Evolutionary conservation across 768 basidiomycete genomes (phyloP), one percentile per base, ranked within the genome.

Genomic region (Lactarius sanguifluus): DNA sequence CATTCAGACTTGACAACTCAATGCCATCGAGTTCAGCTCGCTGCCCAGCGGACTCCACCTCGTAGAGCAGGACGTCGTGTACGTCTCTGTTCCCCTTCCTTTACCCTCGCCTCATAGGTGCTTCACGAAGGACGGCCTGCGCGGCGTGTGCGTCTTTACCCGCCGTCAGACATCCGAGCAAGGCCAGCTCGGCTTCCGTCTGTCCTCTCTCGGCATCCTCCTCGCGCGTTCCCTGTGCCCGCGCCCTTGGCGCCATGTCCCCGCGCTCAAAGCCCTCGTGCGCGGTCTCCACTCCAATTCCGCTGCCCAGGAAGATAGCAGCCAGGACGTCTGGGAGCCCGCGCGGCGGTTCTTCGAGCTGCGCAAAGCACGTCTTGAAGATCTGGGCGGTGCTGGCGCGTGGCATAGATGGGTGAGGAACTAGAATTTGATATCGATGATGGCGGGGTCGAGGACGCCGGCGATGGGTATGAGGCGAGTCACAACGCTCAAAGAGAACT

Each of bases 31-130:
- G 75, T 94, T 92, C 75, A 91, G 84, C 70, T 85, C 86, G 6
- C 80, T 94, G 13, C 92, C 92, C 0, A 92, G 91, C 69, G 92
- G 92, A 1, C 78, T 94, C 6, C 92, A 94, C 75, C 79, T 87
- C 0, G 84, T 94, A 28, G 91, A 92, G 70, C 81, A 83, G 41
- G 92, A 94, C 72, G 86, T 91, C 30, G 83, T 94, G 90, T 92
- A 75, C 72, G 88, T 78, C 30, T 45, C 25, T 13, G 52, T 59
- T 40, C 45, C 52, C 43, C 30, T 47, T 59, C 36, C 38, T 47
- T 69, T 47, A 36, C 62, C 50, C 56, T 50, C 54, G 38, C 57
- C 55, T 63, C 41, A 30, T 74, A 90, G 90, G 16, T 89, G 91
- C 75, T 91, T 92, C 69, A 86, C 86, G 3, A 89, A 90, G 71